A percentile compares a stretch with the other conserved stretches of the same genome.
These are phyloP conservation scores for Neofusicoccum sp. DNA, from an alignment of 2,329 filamentous ascomycete genomes.

Conservation along the genomic window DNA sequence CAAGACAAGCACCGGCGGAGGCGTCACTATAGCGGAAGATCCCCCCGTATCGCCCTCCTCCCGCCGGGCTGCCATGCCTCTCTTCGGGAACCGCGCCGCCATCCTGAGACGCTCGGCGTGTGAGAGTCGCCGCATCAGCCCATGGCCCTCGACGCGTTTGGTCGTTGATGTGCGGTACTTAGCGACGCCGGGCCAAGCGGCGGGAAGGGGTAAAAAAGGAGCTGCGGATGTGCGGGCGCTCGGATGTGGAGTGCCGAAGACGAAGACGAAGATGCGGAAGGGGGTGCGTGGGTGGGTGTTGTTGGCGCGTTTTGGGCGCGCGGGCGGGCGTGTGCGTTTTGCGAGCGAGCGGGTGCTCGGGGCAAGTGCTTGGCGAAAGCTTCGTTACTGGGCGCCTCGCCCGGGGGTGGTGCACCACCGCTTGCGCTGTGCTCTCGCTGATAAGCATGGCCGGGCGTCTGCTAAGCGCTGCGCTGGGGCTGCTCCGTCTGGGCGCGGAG, in stretches of 20 bases:
- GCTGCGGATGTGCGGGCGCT: not conserved
- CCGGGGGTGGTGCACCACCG: not conserved
- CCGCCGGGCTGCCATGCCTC: not conserved
- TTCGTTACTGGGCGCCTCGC: not conserved
- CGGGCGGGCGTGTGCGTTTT: not conserved
- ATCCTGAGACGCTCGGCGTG: slow-evolving; percentile 10
- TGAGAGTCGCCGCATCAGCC: slow-evolving; percentile 9
- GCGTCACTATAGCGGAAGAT: not conserved
- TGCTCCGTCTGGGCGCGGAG: no score
- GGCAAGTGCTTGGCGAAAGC: slow-evolving; percentile 13
- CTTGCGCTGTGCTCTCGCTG: no score
- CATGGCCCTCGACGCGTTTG: not conserved
- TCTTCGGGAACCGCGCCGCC: not conserved
- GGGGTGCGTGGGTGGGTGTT: not conserved
- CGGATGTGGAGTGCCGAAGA: slow-evolving; percentile 16
- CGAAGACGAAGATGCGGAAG: not conserved
- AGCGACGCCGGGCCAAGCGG: slow-evolving; percentile 8
- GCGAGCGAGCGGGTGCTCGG: not conserved
- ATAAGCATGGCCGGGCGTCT: not conserved
- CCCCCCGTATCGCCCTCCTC: not conserved
- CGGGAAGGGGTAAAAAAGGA: not conserved
- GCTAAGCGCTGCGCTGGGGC: no score
- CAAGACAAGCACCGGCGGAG: slow-evolving; percentile 5
- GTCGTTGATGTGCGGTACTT: not conserved
- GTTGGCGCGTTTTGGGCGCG: not conserved